Percentiles rank a stretch among this genome's conserved stretches.
Evolutionary conservation across 768 basidiomycete genomes (phyloP).

Genomic region (Kwoniella mangroviensis): DNA sequence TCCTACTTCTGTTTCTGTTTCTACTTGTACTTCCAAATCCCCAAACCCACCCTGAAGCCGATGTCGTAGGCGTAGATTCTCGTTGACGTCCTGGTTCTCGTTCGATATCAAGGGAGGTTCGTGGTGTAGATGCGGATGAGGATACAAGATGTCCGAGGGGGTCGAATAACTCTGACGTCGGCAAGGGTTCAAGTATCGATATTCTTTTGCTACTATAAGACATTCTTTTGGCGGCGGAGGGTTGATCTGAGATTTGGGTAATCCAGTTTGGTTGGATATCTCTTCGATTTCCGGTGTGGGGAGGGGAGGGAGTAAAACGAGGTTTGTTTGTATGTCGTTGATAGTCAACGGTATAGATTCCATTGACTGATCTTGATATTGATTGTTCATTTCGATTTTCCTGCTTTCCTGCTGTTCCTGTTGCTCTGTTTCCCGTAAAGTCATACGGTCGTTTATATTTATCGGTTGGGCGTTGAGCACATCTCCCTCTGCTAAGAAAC

Average conservation of each 20-base stretch:
- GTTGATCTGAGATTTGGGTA: slow-evolving; percentile 2
- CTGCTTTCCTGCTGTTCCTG: background rate
- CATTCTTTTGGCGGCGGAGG: slow-evolving; percentile 10
- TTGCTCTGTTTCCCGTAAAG: background rate
- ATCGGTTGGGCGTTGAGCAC: background rate
- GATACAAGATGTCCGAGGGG: slow-evolving; percentile 35
- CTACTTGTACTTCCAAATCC: slow-evolving; percentile 18
- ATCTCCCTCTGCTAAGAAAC: slow-evolving; percentile 15
- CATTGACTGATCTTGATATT: slow-evolving; percentile 7
- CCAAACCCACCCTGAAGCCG: slow-evolving; percentile 15
- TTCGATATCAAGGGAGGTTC: background rate
- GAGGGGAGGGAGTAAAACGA: slow-evolving; percentile 19
- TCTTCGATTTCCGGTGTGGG: slow-evolving; percentile 22
- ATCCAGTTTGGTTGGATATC: slow-evolving; percentile 10
- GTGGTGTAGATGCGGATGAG: slow-evolving; percentile 10
- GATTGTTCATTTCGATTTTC: background rate
- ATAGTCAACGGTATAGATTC: slow-evolving; percentile 5
- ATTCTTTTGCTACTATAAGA: slow-evolving; percentile 19
- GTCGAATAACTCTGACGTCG: slow-evolving; percentile 34
- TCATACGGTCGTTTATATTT: background rate
- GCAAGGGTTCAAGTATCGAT: slow-evolving; percentile 40
- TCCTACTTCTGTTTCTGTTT: slow-evolving; percentile 5
- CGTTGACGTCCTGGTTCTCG: background rate
- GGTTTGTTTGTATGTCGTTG: slow-evolving; percentile 1
- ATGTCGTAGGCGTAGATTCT: background rate